These are phyloP conservation scores for Tylopilus felleus DNA, from an alignment of 768 basidiomycete species.

Conservation along the genomic window DNA sequence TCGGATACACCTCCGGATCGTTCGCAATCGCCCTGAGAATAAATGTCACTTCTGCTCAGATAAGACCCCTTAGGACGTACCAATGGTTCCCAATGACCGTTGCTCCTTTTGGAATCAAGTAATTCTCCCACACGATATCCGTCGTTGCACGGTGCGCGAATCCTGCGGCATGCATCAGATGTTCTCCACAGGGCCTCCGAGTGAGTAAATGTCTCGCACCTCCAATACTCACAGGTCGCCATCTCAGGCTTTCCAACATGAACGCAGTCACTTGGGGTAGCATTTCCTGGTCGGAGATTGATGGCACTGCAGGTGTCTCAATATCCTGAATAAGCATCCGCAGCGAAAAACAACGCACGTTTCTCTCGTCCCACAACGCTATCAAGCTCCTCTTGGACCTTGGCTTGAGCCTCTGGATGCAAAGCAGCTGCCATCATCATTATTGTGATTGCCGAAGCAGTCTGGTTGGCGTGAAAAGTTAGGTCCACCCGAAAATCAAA, in stretches of 20 bases:
- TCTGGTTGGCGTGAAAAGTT: conserved; percentile 16
- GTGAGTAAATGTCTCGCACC: conserved; percentile 13
- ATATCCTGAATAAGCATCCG: neutral
- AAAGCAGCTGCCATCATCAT: conserved; percentile 53
- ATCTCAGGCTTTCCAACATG: conserved; percentile 34
- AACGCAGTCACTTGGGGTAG: conserved; percentile 38
- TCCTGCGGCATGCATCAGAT: conserved; percentile 35
- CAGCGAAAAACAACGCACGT: conserved; percentile 9
- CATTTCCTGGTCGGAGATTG: conserved; percentile 32
- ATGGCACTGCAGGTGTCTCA: conserved; percentile 29
- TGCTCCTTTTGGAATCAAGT: conserved; percentile 34
- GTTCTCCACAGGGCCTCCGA: no score
- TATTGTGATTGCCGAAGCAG: conserved; percentile 48
- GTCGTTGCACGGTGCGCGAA: conserved; percentile 60
- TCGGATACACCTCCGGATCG: conserved; percentile 10
- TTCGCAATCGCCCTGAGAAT: conserved; percentile 10
- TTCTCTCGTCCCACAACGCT: conserved; percentile 41
- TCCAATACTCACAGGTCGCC: conserved; percentile 35
- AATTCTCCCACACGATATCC: conserved; percentile 43
- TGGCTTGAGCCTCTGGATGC: conserved; percentile 47
- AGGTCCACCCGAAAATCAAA: neutral
- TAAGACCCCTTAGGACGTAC: neutral
- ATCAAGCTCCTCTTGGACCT: conserved; percentile 53
- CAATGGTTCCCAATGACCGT: conserved; percentile 14
- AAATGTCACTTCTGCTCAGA: neutral